Evolutionary conservation across 2,329 filamentous ascomycete species (phyloP).

Genomic region (Neonectria ditissima): DNA sequence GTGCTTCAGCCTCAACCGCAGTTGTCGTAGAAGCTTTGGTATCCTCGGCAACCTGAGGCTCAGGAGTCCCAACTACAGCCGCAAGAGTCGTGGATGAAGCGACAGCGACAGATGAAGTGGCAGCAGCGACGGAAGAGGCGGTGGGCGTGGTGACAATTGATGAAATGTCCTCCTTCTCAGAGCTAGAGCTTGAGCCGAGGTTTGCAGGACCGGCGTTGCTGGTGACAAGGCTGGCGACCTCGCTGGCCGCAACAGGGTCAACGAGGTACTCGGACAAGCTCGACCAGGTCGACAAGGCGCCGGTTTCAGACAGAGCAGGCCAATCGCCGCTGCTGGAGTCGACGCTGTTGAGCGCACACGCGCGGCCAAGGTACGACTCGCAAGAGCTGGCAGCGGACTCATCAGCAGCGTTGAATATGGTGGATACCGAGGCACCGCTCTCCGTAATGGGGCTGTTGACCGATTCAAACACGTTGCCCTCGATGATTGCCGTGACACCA

Average conservation of each 20-base stretch:
- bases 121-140: background rate
- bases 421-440: constrained; percentile 31
- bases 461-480: constrained; percentile 46
- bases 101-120: too few relatives aligned
- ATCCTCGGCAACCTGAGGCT: background rate
- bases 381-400: constrained; percentile 33
- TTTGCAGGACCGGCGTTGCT: constrained; percentile 42
- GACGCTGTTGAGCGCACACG: constrained; percentile 37
- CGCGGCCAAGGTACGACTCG: constrained; percentile 38
- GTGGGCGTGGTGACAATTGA: background rate
- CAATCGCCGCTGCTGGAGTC: constrained; percentile 40
- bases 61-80: constrained; percentile 4
- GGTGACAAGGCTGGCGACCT: constrained; percentile 41
- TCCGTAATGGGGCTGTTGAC: constrained; percentile 51
- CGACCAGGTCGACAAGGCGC: constrained; percentile 32
- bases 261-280: constrained; percentile 39
- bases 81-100: constrained; percentile 1
- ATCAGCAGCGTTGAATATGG: constrained; percentile 36
- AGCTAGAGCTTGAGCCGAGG: constrained; percentile 30
- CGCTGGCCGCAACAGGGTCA: constrained; percentile 39
- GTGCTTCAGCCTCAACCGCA: background rate
- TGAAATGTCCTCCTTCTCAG: constrained; percentile 3
- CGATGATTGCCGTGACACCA: constrained; percentile 40
- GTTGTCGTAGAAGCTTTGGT: background rate
- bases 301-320: constrained; percentile 35